Base-by-base conservation (phyloP, 768 basidiomycete species). In the Mycena galericulata region DNA sequence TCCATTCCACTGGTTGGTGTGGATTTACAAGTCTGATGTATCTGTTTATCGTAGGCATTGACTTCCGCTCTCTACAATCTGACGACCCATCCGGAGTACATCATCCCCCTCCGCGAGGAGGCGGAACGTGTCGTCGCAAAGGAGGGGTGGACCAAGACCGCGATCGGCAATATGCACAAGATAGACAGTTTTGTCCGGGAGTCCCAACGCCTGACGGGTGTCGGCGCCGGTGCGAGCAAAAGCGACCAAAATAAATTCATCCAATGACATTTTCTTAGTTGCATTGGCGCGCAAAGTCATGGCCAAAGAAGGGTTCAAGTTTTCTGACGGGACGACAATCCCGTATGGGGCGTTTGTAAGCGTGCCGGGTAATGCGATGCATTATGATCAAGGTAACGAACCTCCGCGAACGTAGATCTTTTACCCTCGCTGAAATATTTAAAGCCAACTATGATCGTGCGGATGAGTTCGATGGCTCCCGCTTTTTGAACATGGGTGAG, bases 301-400 rank as follows among this genome's bases (percentile, higher is more conserved):
- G n/a, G n/a, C n/a, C n/a, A n/a, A n/a, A n/a, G n/a, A n/a, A n/a
- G 79, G 80, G 27, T 75, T 78, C 61, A 79, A 73, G 7, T 78
- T 84, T 46, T 78, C 79, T 0, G 79, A 84, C 56, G 83, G 82
- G 6, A 78, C 77, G 0, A 60, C 75, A 18, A 69, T 83, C 27
- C 80, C 80, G 0, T 74, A 77, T 30, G 82, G 79, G 11, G 71
- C 70, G 17, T 45, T 66, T 18, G 46, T 83, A 20, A 41, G 66
- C 17, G 73, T 73, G 8, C 58, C 77, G 1, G 26, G 73, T 2
- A 51, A 34, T 20, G 70, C 72, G 11, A 46, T 75, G 0, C 78
- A 79, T 45, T 74, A 74, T 18, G 84, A 87, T 68, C 29, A 74
- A 76, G 54, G 76, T 72, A 29, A n/a, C n/a, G n/a, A n/a, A n/a